Conservation (phyloP, 2,329 filamentous ascomycete genomes). For the Phaeophleospora eucalypticola region DNA sequence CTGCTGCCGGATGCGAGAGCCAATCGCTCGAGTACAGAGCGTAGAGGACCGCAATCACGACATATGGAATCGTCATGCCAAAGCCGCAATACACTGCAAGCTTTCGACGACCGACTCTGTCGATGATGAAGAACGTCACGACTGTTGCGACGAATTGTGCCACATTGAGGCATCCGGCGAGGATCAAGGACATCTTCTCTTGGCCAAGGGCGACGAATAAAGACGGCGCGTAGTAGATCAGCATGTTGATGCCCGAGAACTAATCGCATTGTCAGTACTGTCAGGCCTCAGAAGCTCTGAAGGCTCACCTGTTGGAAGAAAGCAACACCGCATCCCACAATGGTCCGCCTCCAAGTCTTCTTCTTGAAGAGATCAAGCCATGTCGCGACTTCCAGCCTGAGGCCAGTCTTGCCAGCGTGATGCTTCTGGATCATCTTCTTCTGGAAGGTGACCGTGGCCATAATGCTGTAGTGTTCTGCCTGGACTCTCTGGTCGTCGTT, state of each 20-base stretch:
- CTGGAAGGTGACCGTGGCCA: conserved; percentile 50
- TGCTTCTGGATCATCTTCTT: conserved; percentile 33
- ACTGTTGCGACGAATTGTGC: conserved; percentile 35
- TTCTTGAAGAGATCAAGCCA: background rate
- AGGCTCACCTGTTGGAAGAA: conserved; percentile 25
- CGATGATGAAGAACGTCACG: conserved; percentile 33
- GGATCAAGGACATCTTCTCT: conserved; percentile 29
- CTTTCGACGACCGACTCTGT: conserved; percentile 35
- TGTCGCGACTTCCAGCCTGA: background rate
- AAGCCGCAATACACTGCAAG: conserved; percentile 39
- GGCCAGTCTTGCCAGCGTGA: background rate
- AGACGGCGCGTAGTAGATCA: conserved; percentile 46
- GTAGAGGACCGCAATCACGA: conserved; percentile 48
- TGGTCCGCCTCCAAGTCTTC: background rate
- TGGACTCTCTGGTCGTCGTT: conserved; percentile 45
- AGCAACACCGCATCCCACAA: background rate
- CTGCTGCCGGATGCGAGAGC: conserved; percentile 42
- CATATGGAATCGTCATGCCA: conserved; percentile 44
- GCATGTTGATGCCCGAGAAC: conserved; percentile 33
- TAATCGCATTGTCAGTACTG: too few species aligned
- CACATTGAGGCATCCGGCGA: conserved; percentile 37
- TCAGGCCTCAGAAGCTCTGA: too few species aligned
- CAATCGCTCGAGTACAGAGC: conserved; percentile 46
- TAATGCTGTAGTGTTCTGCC: conserved; percentile 48
- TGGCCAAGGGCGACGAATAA: conserved; percentile 38